A percentile compares a stretch with the other conserved stretches of the same genome.
Conservation (phyloP, 768 basidiomycete genomes). For the Tephrocybe rancida region DNA sequence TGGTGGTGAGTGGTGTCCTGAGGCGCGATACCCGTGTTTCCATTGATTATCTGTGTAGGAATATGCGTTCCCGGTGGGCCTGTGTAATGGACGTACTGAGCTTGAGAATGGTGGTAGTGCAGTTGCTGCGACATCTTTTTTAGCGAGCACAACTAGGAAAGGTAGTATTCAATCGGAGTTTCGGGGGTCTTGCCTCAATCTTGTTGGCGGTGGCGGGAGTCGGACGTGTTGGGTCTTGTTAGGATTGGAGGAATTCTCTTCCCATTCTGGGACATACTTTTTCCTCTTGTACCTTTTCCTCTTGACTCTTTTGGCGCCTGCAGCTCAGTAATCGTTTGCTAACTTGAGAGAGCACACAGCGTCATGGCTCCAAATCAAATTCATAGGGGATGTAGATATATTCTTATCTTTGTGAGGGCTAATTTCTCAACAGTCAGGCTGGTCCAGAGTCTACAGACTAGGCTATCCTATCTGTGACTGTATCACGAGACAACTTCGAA, state of each 20-base stretch:
- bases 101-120: conserved; percentile 29
- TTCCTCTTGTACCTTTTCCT: too few species aligned
- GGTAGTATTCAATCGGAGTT: conserved; percentile 34
- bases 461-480: too few species aligned
- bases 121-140: conserved; percentile 47
- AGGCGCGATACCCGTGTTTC: conserved; percentile 23
- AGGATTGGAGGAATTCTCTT: conserved; percentile 2
- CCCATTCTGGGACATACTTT: too few species aligned
- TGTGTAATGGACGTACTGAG: conserved; percentile 41
- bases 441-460: too few species aligned
- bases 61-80: conserved; percentile 26
- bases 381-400: too few species aligned
- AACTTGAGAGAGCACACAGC: too few species aligned
- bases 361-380: too few species aligned
- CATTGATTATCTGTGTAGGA: conserved; percentile 19
- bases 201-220: conserved; percentile 16
- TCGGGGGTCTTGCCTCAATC: conserved; percentile 34
- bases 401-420: too few species aligned
- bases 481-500: too few species aligned
- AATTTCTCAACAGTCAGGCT: too few species aligned
- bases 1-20: conserved; percentile 29
- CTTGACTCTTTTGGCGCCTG: too few species aligned
- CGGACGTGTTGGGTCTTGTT: conserved; percentile 1
- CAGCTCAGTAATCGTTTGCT: too few species aligned
- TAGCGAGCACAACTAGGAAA: conserved; percentile 22